A percentile compares a stretch with the other conserved stretches of the same genome.
Conservation (phyloP, 2,329 filamentous ascomycete genomes). For the Nigrograna mackinnonii region DNA sequence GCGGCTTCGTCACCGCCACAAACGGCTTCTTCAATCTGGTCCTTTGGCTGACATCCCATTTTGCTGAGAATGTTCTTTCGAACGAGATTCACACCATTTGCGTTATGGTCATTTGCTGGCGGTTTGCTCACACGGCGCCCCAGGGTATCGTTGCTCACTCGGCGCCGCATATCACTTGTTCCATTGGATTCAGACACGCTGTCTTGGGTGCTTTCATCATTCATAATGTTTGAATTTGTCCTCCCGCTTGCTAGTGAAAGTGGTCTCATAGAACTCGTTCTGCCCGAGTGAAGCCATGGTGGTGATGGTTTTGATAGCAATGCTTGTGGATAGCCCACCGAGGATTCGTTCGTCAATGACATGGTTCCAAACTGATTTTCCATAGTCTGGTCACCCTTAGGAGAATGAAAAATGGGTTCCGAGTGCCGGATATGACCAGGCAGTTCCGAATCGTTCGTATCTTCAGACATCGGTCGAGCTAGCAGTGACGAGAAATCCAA, state of each 20-base stretch:
- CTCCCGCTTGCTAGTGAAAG: slow-evolving; percentile 2
- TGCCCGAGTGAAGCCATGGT: neutral
- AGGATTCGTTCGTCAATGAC: neutral
- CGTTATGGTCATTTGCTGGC: no score
- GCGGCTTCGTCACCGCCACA: slow-evolving; percentile 16
- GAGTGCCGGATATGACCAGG: no score
- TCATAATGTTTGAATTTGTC: neutral
- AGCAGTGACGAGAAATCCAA: slow-evolving; percentile 21
- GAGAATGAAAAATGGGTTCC: no score
- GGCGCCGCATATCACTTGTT: no score
- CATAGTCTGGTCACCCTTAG: neutral
- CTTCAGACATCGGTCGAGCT: slow-evolving; percentile 5
- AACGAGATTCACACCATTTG: slow-evolving; percentile 5
- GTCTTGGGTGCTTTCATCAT: neutral
- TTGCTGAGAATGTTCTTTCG: slow-evolving; percentile 22
- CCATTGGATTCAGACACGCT: neutral
- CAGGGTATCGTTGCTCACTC: neutral
- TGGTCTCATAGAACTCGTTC: slow-evolving; percentile 7
- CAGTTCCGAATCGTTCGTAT: neutral
- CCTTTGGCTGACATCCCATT: slow-evolving; percentile 23
- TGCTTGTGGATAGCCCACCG: neutral
- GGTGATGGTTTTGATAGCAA: slow-evolving; percentile 2
- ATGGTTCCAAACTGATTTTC: neutral
- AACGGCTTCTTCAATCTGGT: slow-evolving; percentile 23
- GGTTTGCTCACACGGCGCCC: neutral